These are phyloP conservation scores for Gossypium aridum DNA, from an alignment of 441 rosid species.

Conservation along the genomic window DNA sequence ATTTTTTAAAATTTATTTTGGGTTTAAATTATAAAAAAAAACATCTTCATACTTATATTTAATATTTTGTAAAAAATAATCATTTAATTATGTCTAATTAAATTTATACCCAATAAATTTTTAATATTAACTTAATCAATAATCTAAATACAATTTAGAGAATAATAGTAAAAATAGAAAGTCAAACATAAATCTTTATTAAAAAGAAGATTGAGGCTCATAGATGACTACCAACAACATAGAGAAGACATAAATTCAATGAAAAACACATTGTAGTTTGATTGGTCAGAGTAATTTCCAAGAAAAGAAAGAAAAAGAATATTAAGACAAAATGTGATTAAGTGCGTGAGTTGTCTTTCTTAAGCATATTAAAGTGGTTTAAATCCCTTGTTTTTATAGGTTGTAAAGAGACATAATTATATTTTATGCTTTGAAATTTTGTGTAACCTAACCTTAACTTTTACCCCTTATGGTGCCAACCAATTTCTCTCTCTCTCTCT, in stretches of 20 bases:
- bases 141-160: no score
- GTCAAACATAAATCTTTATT: no score
- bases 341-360: constrained; percentile 4
- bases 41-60: no score
- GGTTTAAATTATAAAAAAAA: no score
- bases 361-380: background rate
- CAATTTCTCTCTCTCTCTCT: background rate
- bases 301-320: background rate
- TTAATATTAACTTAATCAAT: no score
- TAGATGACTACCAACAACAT: no score
- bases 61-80: no score
- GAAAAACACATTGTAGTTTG: background rate
- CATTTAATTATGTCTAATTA: no score
- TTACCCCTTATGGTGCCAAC: background rate
- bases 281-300: constrained; percentile 8
- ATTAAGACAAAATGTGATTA: background rate
- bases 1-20: no score
- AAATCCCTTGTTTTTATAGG: background rate
- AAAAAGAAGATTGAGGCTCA: background rate
- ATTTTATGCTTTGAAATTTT: no score
- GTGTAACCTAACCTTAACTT: background rate
- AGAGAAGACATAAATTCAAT: constrained; percentile 11
- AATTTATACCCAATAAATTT: no score
- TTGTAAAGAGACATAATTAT: background rate
- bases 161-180: no score